Percentiles rank a stretch among this genome's conserved stretches.
phyloP scores from a whole-genome alignment of 768 basidiomycete genomes.

The Butyriboletus loyo region DNA sequence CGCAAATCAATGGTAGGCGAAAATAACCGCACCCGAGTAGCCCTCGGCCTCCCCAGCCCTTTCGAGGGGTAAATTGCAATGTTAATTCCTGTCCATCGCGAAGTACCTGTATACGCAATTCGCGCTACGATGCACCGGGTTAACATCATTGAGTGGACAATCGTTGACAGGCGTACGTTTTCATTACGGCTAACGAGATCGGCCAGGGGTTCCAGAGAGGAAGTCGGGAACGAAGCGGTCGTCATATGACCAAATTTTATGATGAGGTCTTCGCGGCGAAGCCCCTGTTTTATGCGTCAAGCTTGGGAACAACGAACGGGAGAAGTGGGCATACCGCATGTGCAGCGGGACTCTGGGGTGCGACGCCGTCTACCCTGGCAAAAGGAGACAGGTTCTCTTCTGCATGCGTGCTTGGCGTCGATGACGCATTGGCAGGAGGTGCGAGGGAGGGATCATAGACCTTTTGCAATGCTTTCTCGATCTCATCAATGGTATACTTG shows the following conservation, averaged over 20 bases:
- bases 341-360: slow-evolving; percentile 78
- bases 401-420: slow-evolving; percentile 16
- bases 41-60: slow-evolving; percentile 86
- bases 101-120: slow-evolving; percentile 55
- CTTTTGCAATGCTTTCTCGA: slow-evolving; percentile 64
- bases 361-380: slow-evolving; percentile 79
- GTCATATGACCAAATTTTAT: slow-evolving; percentile 70
- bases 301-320: neutral
- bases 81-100: slow-evolving; percentile 45
- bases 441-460: slow-evolving; percentile 54
- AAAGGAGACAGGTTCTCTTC: slow-evolving; percentile 46
- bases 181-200: slow-evolving; percentile 74
- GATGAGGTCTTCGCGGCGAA: slow-evolving; percentile 68
- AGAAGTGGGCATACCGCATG: slow-evolving; percentile 57
- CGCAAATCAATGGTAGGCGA: neutral
- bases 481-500: slow-evolving; percentile 56
- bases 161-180: slow-evolving; percentile 50
- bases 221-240: slow-evolving; percentile 46
- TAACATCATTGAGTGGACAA: neutral
- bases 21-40: slow-evolving; percentile 64
- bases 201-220: slow-evolving; percentile 66
- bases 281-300: slow-evolving; percentile 44
- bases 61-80: slow-evolving; percentile 62
- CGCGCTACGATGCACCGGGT: slow-evolving; percentile 41
- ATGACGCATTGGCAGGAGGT: slow-evolving; percentile 18